Conservation (phyloP, 345 rosid species). For the Salix brachista region DNA sequence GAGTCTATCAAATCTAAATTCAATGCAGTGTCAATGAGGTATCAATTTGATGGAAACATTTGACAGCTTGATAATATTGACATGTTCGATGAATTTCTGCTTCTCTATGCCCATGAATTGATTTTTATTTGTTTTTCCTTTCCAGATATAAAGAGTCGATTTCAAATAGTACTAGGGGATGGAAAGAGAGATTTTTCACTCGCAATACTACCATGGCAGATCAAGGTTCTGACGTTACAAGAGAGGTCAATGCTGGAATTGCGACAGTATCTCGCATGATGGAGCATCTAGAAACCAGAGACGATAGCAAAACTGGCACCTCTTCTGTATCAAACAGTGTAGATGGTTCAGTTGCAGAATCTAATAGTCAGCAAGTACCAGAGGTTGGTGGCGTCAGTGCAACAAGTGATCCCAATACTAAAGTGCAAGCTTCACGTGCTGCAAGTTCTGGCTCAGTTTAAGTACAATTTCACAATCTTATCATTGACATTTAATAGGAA, state of each 20-base stretch:
- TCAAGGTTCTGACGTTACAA: conserved; percentile 71
- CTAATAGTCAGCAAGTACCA: conserved; percentile 27
- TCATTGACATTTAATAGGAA: conserved; percentile 17
- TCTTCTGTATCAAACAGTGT: conserved; percentile 38
- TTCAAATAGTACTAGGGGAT: conserved; percentile 85
- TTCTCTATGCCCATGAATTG: neutral
- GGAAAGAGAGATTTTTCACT: conserved; percentile 89
- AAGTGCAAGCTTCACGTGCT: conserved; percentile 38
- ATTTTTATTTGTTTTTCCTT: neutral
- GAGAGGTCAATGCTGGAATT: conserved; percentile 83
- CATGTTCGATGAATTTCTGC: neutral
- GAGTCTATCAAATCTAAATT: conserved; percentile 75
- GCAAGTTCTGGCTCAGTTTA: conserved; percentile 52
- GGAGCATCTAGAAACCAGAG: conserved; percentile 56
- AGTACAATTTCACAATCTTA: conserved; percentile 13
- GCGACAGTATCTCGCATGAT: conserved; percentile 83
- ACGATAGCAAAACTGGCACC: neutral
- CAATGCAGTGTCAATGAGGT: conserved; percentile 78
- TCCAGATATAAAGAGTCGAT: conserved; percentile 87
- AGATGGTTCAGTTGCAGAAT: conserved; percentile 38
- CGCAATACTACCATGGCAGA: conserved; percentile 67
- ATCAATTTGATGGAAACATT: neutral
- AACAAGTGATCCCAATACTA: conserved; percentile 22
- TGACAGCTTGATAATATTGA: neutral
- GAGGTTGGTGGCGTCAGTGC: conserved; percentile 32